phyloP scores from a whole-genome alignment of 805 yeast genomes.

The Kluyveromyces nonfermentans region DNA sequence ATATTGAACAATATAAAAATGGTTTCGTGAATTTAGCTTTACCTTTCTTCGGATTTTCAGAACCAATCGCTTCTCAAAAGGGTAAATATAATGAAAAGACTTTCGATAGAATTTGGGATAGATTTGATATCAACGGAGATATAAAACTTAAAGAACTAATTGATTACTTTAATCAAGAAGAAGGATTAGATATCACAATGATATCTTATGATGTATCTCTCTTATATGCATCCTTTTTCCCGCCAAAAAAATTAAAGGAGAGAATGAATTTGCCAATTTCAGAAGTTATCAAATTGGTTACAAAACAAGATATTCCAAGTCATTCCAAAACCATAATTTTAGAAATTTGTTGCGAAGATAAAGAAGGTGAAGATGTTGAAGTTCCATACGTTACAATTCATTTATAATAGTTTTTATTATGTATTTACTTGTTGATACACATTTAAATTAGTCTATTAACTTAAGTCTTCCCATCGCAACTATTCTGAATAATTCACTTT shows the following conservation, averaged over 20 bases:
- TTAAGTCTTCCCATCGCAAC: not conserved
- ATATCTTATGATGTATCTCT: conserved; percentile 83
- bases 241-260: conserved; percentile 80
- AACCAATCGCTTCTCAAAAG: conserved; percentile 82
- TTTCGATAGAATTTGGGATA: conserved; percentile 90
- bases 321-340: conserved; percentile 72
- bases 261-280: conserved; percentile 60
- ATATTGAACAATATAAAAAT: conserved; percentile 81
- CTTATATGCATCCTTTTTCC: conserved; percentile 87
- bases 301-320: conserved; percentile 69
- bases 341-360: conserved; percentile 89
- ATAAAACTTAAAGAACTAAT: conserved; percentile 65
- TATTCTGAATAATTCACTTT: conserved; percentile 28
- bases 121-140: conserved; percentile 76
- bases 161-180: conserved; percentile 66
- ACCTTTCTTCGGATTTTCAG: conserved; percentile 95
- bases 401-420: conserved; percentile 23
- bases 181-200: conserved; percentile 86
- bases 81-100: conserved; percentile 69
- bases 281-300: conserved; percentile 70
- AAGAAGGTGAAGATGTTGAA: conserved; percentile 90
- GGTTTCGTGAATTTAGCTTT: conserved; percentile 88
- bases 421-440: not conserved
- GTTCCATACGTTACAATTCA: conserved; percentile 77
- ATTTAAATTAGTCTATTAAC: not conserved